A percentile compares a stretch with the other conserved stretches of the same genome.
Evolutionary conservation across 2,329 filamentous ascomycete species (phyloP).

Genomic region (Xylariaceae sp.): DNA sequence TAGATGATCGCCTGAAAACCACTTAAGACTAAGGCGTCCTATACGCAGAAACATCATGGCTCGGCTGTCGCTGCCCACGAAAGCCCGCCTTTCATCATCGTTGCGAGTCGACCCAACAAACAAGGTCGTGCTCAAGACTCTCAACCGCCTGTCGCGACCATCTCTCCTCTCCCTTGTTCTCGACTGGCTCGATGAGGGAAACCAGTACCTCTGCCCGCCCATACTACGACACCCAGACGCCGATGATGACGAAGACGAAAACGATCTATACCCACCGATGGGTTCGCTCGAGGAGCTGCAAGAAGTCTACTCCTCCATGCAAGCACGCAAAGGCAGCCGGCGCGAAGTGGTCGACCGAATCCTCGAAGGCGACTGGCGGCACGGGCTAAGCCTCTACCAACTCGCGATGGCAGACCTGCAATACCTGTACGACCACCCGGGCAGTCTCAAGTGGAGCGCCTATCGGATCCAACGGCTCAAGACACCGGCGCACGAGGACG

Average conservation of each 20-base stretch:
- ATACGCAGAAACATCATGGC: constrained; percentile 45
- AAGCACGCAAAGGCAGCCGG: constrained; percentile 61
- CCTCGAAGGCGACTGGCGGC: constrained; percentile 68
- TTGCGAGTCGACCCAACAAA: constrained; percentile 69
- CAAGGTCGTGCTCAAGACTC: constrained; percentile 64
- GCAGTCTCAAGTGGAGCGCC: constrained; percentile 65
- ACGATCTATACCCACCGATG: constrained; percentile 71
- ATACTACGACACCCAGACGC: constrained; percentile 55
- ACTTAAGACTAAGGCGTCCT: not conserved
- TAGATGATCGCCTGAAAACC: not conserved
- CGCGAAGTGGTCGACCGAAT: constrained; percentile 66
- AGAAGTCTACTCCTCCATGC: constrained; percentile 64
- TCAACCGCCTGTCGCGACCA: constrained; percentile 71
- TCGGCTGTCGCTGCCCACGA: constrained; percentile 69
- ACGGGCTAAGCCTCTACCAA: constrained; percentile 66
- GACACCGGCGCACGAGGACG: constrained; percentile 43
- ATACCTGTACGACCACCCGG: constrained; percentile 66
- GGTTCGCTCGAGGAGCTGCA: constrained; percentile 67
- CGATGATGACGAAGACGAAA: constrained; percentile 58
- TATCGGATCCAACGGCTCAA: constrained; percentile 60
- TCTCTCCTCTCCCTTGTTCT: constrained; percentile 73
- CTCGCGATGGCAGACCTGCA: constrained; percentile 70
- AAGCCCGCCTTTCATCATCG: constrained; percentile 70
- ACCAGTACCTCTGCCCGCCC: constrained; percentile 62
- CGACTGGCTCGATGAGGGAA: constrained; percentile 74